Base-by-base conservation (phyloP, 208 protist species). In the Leishmania turanica region DNA sequence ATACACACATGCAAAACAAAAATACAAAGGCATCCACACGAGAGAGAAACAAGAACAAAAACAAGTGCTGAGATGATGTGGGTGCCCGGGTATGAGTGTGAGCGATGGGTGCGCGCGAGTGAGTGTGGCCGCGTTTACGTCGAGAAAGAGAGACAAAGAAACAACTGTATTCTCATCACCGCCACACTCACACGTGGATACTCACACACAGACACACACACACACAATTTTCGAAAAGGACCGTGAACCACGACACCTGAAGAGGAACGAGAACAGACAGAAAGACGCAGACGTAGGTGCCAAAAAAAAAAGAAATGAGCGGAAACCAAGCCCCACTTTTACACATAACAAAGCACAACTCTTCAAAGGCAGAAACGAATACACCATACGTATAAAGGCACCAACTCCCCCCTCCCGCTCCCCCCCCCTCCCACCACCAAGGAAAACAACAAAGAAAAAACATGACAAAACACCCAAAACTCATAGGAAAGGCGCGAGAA, bases 41-140 rank as follows among this genome's bases (percentile, higher is more conserved):
- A 34, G 31, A 77, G 54, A 65, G 71, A 84, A 53, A 76, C 47
- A 58, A 60, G 71, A 77, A 19, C 5, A 69, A 17, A 42, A 4
- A 21, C 27, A 69, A 34, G 34, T 40, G n/a, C 31, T 37, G 1
- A 68, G 31, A 37, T n/a, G 31, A 68, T 37, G 62, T 40, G 5
- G 7, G 11, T 64, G 5, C 58, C 9, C 27, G 58, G 58, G 5
- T 64, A 64, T 34, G 58, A 31, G 58, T 13, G 27, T 64, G 51
- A 34, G 64, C 1, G 24, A 13, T 62, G 56, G 24, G 27, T 24
- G 56, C 27, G 56, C 24, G 56, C 5, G 62, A 5, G 62, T 21
- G 62, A 15, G 62, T 42, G 31, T 68, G 62, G 31, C 62, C n/a
- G 31, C 27, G 4, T 3, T 17, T 15, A 11, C 15, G 31, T 37